Percentiles rank a stretch among this genome's conserved stretches.
Conservation (phyloP, 768 basidiomycete species). For the Porpolomopsis calyptriformis region DNA sequence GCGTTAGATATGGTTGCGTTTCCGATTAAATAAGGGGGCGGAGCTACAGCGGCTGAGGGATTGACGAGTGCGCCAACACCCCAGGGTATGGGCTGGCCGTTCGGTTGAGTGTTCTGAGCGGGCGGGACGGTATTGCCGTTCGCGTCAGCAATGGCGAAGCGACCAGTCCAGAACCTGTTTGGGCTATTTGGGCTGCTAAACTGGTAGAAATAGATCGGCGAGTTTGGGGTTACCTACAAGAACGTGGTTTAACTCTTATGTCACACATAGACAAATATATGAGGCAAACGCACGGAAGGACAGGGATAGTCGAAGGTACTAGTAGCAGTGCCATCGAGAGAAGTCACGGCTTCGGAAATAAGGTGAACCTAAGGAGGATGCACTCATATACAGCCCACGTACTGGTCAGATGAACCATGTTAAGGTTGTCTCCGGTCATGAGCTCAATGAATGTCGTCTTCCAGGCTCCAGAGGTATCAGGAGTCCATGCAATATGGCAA, state of each 20-base stretch:
- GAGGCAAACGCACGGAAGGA: conserved; percentile 40
- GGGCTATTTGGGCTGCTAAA: conserved; percentile 39
- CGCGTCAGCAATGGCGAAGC: conserved; percentile 59
- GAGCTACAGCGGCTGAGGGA: conserved; percentile 16
- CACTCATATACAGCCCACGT: conserved; percentile 15
- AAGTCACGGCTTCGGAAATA: conserved; percentile 50
- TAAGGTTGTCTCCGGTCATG: conserved; percentile 67
- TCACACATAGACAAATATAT: not conserved
- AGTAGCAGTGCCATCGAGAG: conserved; percentile 50
- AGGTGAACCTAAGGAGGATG: not conserved
- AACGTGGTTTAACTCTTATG: not conserved
- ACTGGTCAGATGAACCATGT: conserved; percentile 64
- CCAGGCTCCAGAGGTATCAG: conserved; percentile 55
- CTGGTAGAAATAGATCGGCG: conserved; percentile 75
- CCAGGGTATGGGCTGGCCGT: conserved; percentile 48
- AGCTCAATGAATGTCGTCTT: conserved; percentile 63
- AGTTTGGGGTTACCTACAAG: conserved; percentile 46
- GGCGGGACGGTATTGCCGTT: conserved; percentile 37
- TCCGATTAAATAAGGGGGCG: conserved; percentile 6
- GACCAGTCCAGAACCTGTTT: conserved; percentile 55
- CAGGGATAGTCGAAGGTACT: conserved; percentile 49
- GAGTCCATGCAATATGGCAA: conserved; percentile 51
- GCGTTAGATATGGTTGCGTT: not conserved
- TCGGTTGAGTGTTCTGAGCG: conserved; percentile 42
- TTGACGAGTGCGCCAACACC: conserved; percentile 51